These are phyloP conservation scores for Phaeodactylum tricornutum DNA, from an alignment of 108 stramenopile genomes.

Conservation along the genomic window DNA sequence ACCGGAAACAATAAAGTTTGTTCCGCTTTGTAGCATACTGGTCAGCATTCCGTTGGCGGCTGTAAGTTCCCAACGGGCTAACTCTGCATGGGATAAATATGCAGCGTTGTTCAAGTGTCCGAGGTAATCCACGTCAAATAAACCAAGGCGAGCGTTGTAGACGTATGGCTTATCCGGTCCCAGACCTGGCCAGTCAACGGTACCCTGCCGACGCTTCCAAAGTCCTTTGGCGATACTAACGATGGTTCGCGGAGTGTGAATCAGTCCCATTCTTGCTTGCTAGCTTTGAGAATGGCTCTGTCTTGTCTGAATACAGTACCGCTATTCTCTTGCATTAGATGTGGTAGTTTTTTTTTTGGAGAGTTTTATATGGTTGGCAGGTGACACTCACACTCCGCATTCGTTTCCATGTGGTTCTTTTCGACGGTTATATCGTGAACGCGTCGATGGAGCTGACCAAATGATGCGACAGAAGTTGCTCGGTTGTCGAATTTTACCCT, in stretches of 20 bases:
- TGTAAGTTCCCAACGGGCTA: constrained; percentile 60
- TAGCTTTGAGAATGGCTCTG: too few species aligned
- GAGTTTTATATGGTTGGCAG: too few species aligned
- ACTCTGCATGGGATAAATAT: constrained; percentile 57
- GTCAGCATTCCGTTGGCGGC: constrained; percentile 36
- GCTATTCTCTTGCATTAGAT: too few species aligned
- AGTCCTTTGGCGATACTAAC: constrained; percentile 15
- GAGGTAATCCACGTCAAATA: constrained; percentile 56
- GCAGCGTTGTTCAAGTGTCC: constrained; percentile 69
- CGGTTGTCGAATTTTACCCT: too few species aligned
- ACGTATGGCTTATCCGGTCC: constrained; percentile 16
- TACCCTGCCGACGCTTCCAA: background rate
- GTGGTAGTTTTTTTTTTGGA: too few species aligned
- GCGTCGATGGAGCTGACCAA: too few species aligned
- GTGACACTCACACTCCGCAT: too few species aligned
- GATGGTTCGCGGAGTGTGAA: constrained; percentile 29
- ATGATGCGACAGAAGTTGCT: too few species aligned
- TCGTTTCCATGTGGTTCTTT: too few species aligned
- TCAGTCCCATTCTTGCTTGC: constrained; percentile 17
- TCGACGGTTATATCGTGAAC: too few species aligned
- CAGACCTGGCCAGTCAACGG: constrained; percentile 1
- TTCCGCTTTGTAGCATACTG: constrained; percentile 15
- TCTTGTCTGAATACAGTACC: too few species aligned
- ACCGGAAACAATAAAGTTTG: constrained; percentile 35
- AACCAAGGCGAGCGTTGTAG: constrained; percentile 40